Conservation (phyloP, 768 basidiomycete species). For the Hydnomerulius pinastri region DNA sequence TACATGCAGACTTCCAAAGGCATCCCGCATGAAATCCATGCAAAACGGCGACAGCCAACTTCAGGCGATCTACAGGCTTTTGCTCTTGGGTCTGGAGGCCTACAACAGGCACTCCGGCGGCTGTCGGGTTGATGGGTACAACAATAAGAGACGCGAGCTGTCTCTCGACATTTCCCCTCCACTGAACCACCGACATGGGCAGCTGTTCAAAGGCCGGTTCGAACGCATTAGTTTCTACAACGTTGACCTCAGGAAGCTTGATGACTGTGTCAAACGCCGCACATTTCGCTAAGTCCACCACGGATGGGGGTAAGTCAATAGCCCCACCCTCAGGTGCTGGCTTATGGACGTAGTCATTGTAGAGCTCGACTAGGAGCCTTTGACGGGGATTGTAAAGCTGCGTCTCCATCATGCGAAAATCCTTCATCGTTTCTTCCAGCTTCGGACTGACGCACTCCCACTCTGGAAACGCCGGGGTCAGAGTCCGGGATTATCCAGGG, state of each 20-base stretch:
- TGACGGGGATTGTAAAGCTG: not conserved
- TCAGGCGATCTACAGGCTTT: not conserved
- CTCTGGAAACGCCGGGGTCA: not conserved
- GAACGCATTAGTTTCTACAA: not conserved
- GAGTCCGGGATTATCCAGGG: not conserved
- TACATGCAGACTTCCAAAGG: too few species aligned
- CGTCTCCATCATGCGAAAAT: too few species aligned
- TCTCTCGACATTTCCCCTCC: not conserved
- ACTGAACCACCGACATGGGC: not conserved
- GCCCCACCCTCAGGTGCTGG: not conserved
- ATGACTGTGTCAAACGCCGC: not conserved
- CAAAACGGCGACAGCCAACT: constrained; percentile 1
- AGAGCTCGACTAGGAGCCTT: not conserved
- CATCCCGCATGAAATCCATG: too few species aligned
- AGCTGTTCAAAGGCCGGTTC: not conserved
- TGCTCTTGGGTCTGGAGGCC: not conserved
- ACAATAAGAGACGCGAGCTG: not conserved
- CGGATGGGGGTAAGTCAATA: not conserved
- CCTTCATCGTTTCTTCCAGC: not conserved
- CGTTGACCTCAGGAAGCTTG: not conserved
- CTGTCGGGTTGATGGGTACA: not conserved
- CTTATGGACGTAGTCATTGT: not conserved
- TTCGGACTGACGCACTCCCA: not conserved
- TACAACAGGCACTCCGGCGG: not conserved
- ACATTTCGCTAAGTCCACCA: not conserved